Evolutionary conservation across 805 yeast genomes (phyloP).

Genomic region (Candida coleopterorum): DNA sequence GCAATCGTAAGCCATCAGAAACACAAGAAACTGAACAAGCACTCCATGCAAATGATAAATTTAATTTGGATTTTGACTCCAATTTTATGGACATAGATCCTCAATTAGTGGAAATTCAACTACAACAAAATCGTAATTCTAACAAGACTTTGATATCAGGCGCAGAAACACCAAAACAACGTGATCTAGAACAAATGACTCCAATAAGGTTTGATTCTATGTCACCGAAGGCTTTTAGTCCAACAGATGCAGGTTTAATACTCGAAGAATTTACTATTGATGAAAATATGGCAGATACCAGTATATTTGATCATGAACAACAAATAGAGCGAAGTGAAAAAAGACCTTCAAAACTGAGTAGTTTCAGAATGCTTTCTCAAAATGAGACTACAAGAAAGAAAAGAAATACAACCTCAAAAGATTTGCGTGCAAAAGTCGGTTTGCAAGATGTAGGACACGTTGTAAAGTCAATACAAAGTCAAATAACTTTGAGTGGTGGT

Average conservation of each 20-base stretch:
- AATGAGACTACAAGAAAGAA: not conserved
- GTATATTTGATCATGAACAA: not conserved
- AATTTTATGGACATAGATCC: not conserved
- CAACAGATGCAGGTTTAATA: not conserved
- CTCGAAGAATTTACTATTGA: conserved; percentile 3
- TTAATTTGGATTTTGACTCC: not conserved
- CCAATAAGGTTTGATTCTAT: not conserved
- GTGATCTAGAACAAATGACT: not conserved
- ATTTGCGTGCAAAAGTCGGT: not conserved
- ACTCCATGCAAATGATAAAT: not conserved
- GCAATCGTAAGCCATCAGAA: not conserved
- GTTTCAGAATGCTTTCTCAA: not conserved
- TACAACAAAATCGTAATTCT: not conserved
- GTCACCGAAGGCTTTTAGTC: not conserved
- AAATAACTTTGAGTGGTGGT: not conserved
- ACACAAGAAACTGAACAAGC: not conserved
- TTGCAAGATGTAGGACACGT: conserved; percentile 4
- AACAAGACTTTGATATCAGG: no score
- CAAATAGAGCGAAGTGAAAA: not conserved
- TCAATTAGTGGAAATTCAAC: not conserved
- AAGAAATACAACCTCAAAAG: not conserved
- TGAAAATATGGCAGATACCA: conserved; percentile 1
- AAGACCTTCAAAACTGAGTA: not conserved
- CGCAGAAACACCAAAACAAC: not conserved
- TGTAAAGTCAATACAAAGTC: conserved; percentile 11